phyloP scores from a whole-genome alignment of 192 early-diverging fungal genomes.

The Rhizophagus clarus region DNA sequence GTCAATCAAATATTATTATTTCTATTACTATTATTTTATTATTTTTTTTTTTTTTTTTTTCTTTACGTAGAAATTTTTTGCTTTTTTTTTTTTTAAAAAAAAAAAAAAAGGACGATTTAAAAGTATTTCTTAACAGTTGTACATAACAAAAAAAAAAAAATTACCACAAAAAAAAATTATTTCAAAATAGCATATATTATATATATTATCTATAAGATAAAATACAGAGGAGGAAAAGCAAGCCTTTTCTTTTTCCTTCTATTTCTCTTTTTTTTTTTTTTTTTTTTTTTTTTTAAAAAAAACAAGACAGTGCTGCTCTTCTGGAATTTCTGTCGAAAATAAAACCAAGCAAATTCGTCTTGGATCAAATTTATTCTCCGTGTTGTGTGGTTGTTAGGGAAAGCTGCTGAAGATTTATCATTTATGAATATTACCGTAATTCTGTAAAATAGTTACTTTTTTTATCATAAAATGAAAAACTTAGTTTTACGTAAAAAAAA shows the following conservation, averaged over 20 bases:
- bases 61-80: not conserved
- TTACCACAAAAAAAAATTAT: not conserved
- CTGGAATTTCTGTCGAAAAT: not conserved
- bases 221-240: not conserved
- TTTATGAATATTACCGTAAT: too few species aligned
- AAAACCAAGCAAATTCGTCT: not conserved
- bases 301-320: not conserved
- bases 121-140: not conserved
- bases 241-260: not conserved
- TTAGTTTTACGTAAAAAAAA: too few species aligned
- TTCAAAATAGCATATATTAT: not conserved
- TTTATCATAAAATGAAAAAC: too few species aligned
- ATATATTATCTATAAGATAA: not conserved
- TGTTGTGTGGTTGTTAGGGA: not conserved
- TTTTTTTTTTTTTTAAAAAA: too few species aligned
- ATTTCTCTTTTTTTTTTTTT: too few species aligned
- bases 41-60: not conserved
- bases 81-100: not conserved
- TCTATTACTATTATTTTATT: not conserved
- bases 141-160: not conserved
- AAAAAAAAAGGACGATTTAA: slow-evolving; percentile 1
- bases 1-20: not conserved
- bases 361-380: not conserved
- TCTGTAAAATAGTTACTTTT: too few species aligned
- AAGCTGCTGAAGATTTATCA: too few species aligned